Evolutionary conservation across 2,329 filamentous ascomycete genomes (phyloP).

Genomic region (Escovopsis sp.): DNA sequence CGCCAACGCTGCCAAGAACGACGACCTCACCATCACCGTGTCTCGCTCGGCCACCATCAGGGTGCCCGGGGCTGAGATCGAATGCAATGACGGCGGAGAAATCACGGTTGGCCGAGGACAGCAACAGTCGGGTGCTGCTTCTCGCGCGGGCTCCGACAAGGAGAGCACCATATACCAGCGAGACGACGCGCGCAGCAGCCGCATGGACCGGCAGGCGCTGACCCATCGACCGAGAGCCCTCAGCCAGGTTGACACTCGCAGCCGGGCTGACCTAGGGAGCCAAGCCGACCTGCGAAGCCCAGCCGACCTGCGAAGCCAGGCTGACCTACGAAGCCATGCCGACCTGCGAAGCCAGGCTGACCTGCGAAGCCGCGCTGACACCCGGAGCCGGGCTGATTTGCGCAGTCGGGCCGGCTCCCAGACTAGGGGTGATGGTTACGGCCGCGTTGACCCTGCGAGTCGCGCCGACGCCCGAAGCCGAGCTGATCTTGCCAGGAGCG

Average conservation of each 20-base stretch:
- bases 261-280: conserved; percentile 7
- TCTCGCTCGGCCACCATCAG: conserved; percentile 39
- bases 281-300: too few relatives aligned
- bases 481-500: too few relatives aligned
- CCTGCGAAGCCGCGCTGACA: conserved; percentile 6
- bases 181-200: conserved; percentile 27
- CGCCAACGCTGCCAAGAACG: conserved; percentile 25
- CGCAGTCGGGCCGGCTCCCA: too few relatives aligned
- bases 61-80: conserved; percentile 41
- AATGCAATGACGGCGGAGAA: conserved; percentile 42
- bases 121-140: conserved; percentile 9
- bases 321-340: too few relatives aligned
- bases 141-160: conserved; percentile 34
- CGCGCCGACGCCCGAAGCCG: background rate
- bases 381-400: too few relatives aligned
- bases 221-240: conserved; percentile 29
- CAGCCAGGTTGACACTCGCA: conserved; percentile 34
- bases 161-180: conserved; percentile 31
- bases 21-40: conserved; percentile 47
- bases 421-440: background rate
- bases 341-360: conserved; percentile 6
- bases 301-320: too few relatives aligned
- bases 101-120: conserved; percentile 34
- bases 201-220: conserved; percentile 27
- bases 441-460: too few relatives aligned